A percentile compares a stretch with the other conserved stretches of the same genome.
phyloP scores from a whole-genome alignment of 164 flowering plant genomes.

The Cinnamomum micranthum region DNA sequence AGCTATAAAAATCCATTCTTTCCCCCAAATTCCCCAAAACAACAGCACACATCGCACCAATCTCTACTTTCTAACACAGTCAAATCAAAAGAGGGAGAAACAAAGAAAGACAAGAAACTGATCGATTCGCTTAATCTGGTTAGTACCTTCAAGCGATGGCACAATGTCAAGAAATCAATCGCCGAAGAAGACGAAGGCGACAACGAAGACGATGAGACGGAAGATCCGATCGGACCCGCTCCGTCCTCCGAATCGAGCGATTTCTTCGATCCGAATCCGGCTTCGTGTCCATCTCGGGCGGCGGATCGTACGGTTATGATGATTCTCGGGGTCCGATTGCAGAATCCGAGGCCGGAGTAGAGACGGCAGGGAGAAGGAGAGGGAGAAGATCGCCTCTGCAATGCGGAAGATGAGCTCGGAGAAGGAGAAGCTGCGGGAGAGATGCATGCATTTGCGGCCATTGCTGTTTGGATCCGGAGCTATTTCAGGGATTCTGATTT shows the following conservation, averaged over 20 bases:
- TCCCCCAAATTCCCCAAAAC: neutral
- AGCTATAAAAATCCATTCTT: neutral
- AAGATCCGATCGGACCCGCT: constrained; percentile 13
- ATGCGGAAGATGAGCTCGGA: neutral
- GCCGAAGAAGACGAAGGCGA: constrained; percentile 39
- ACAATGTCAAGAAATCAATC: constrained; percentile 89
- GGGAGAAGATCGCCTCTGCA: constrained; percentile 17
- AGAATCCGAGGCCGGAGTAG: constrained; percentile 17
- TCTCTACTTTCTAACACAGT: neutral
- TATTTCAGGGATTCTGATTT: neutral
- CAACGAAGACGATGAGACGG: constrained; percentile 26
- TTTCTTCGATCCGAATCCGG: constrained; percentile 23
- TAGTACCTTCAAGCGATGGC: constrained; percentile 80
- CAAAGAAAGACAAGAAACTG: too few species aligned
- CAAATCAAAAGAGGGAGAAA: too few species aligned
- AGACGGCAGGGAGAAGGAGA: constrained; percentile 21
- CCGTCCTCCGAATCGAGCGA: constrained; percentile 7
- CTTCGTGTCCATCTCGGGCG: constrained; percentile 11
- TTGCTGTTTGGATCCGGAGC: constrained; percentile 5
- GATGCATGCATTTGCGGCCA: constrained; percentile 37
- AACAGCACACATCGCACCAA: neutral
- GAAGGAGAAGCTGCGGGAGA: constrained; percentile 10
- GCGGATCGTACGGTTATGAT: constrained; percentile 27
- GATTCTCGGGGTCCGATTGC: constrained; percentile 17
- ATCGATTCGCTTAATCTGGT: neutral